Evolutionary conservation across 2,329 filamentous ascomycete species (phyloP).

Genomic region (Rhytidhysteron rufulum): DNA sequence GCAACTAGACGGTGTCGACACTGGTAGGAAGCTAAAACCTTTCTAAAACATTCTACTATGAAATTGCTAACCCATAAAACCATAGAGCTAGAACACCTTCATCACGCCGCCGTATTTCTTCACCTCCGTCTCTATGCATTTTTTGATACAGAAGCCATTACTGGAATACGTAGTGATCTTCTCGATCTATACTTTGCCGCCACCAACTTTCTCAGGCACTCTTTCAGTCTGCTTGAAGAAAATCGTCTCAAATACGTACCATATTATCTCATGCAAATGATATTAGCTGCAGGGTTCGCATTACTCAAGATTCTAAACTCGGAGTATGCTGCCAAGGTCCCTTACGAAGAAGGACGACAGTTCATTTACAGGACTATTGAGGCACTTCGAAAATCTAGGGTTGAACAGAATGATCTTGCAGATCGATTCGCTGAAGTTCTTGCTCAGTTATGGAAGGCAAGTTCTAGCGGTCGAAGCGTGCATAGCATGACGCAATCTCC

Average conservation of each 20-base stretch:
- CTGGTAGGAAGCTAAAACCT: constrained; percentile 13
- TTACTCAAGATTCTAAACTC: constrained; percentile 73
- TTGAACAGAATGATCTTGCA: constrained; percentile 73
- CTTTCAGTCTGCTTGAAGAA: constrained; percentile 51
- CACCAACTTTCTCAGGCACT: constrained; percentile 61
- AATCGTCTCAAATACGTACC: constrained; percentile 63
- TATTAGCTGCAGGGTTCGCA: constrained; percentile 74
- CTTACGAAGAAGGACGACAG: constrained; percentile 63
- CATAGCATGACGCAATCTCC: constrained; percentile 36
- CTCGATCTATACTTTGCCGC: constrained; percentile 72
- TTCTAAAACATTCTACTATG: neutral
- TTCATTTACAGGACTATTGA: constrained; percentile 69
- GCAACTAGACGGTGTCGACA: constrained; percentile 30
- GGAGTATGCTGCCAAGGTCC: constrained; percentile 63
- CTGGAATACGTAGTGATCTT: constrained; percentile 58
- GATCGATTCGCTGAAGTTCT: constrained; percentile 80
- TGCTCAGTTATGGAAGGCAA: constrained; percentile 77
- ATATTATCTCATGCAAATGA: constrained; percentile 81
- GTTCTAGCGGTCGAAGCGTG: constrained; percentile 26
- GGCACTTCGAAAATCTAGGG: constrained; percentile 68
- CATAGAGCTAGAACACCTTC: constrained; percentile 54
- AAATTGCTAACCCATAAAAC: constrained; percentile 37
- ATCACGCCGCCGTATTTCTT: constrained; percentile 68
- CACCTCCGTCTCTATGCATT: constrained; percentile 76
- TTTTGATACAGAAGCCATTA: constrained; percentile 71